These are phyloP conservation scores for Podosphaera fusca DNA, from an alignment of 2,329 filamentous ascomycete species.

Conservation along the genomic window DNA sequence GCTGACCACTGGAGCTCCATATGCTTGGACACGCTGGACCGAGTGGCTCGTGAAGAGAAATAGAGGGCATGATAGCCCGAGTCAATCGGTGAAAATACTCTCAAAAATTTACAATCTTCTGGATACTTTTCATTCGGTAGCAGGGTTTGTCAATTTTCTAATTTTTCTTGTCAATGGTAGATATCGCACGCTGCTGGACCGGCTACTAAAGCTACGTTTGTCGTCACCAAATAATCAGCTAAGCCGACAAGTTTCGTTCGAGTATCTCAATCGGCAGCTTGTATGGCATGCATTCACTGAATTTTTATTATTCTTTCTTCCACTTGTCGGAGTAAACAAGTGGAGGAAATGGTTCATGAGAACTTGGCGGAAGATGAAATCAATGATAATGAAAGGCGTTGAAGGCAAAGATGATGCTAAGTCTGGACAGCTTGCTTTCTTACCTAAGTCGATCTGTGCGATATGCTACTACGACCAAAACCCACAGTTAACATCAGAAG, in stretches of 20 bases:
- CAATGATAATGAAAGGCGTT: constrained; percentile 30
- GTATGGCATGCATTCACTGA: constrained; percentile 99
- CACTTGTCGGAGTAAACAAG: constrained; percentile 77
- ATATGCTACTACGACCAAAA: constrained; percentile 96
- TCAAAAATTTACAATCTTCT: constrained; percentile 30
- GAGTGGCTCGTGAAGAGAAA: constrained; percentile 58
- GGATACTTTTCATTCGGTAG: constrained; percentile 55
- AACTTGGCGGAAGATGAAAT: constrained; percentile 62
- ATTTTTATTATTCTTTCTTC: constrained; percentile 91
- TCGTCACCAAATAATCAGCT: constrained; percentile 69
- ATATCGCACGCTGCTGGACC: constrained; percentile 77
- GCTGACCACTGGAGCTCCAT: constrained; percentile 66
- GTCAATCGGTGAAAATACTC: constrained; percentile 29
- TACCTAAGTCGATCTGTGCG: constrained; percentile 83
- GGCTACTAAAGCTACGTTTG: constrained; percentile 61
- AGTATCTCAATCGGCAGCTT: constrained; percentile 89
- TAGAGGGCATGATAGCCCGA: constrained; percentile 45
- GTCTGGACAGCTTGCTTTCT: constrained; percentile 55
- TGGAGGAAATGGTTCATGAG: constrained; percentile 81
- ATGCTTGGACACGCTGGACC: constrained; percentile 84
- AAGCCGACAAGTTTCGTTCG: constrained; percentile 80
- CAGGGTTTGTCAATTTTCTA: constrained; percentile 66
- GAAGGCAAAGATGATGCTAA: constrained; percentile 28
- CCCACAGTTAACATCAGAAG: constrained; percentile 43
- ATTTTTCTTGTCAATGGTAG: constrained; percentile 78